Base-by-base conservation (phyloP, 176 grass and related monocot species). In the Miscanthus lutarioriparius region DNA sequence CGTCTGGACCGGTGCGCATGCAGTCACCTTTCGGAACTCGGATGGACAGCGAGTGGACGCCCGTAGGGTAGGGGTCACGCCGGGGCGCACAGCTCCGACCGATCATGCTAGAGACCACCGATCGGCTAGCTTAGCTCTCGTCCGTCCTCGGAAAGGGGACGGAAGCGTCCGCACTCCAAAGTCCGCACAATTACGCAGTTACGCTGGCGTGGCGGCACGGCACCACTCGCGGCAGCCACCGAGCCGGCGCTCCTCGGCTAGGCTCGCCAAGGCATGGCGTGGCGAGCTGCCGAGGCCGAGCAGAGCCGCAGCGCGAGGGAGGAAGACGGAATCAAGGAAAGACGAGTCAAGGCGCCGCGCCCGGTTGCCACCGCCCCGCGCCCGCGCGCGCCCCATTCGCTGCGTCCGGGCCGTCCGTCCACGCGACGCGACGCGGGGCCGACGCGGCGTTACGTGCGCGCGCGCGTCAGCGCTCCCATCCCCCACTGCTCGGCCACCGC, bases 361-460 rank as follows among this genome's bases (percentile, higher is more conserved):
- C 66, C n/a, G 14, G 33, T 58, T 58, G 79, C 32, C 45, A 47
- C 47, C 48, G 32, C 44, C 73, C 44, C 73, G 15, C 69, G 38
- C 35, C 3, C n/a, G 7, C 43, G 11, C 75, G 75, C 75, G 49
- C 49, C 54, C 54, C 75, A 10, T 77, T 77, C 56, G 76, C 76
- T 44, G 76, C 76, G 76, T 44, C 56, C 75, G 13, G 4, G 10
- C 15, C 37, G 38, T 12, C 69, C 26, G 72, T 26, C 75, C 75
- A 77, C 54, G 61, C 58, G 16, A 22, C 53, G 51, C 58, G 16
- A 22, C 53, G 51, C 51, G 51, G 17, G 17, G 0, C 51, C 49
- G 22, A 79, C 38, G 33, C 20, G 49, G 77, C 53, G n/a, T 15
- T 8, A 37, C 13, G 58, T 73, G 67, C 10, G 68, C 40, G 43